Conservation (phyloP, 306 rosid genomes). For the Quercus glauca region DNA sequence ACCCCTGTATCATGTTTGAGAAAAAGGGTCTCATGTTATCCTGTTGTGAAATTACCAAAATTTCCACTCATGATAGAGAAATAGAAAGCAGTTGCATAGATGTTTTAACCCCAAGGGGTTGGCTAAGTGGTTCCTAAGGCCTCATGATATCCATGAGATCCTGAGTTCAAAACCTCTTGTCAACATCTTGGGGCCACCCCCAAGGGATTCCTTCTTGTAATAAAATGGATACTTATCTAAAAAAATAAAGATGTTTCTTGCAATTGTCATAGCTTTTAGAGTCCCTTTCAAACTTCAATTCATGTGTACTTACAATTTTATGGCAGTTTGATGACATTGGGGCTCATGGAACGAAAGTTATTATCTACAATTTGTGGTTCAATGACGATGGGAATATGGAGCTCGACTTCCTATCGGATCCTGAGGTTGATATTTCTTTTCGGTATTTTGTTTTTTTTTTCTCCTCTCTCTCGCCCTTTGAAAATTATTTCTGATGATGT, state of each 20-base stretch:
- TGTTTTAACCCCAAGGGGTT: not conserved
- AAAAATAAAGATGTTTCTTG: not conserved
- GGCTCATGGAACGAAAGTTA: conserved; percentile 83
- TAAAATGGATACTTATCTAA: too few relatives aligned
- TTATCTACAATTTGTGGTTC: conserved; percentile 84
- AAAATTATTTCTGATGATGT: conserved; percentile 15
- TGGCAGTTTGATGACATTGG: conserved; percentile 82
- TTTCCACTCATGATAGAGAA: conserved; percentile 9
- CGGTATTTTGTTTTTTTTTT: conserved; percentile 3
- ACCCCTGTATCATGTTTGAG: too few relatives aligned
- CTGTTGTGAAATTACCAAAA: conserved; percentile 7
- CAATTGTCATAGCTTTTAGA: conserved; percentile 2
- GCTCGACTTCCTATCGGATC: conserved; percentile 68
- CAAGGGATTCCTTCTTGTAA: too few relatives aligned
- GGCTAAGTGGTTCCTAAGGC: too few relatives aligned
- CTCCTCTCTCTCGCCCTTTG: not conserved
- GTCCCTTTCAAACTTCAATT: not conserved
- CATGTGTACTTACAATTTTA: conserved; percentile 11
- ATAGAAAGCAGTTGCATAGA: not conserved
- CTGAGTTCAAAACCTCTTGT: too few relatives aligned
- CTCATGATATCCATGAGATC: too few relatives aligned
- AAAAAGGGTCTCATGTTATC: not conserved
- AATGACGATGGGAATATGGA: conserved; percentile 65
- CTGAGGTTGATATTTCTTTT: conserved; percentile 45
- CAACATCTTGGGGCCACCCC: too few relatives aligned